phyloP scores from a whole-genome alignment of 139 green algal genomes.

The Medakamo hakoo region DNA sequence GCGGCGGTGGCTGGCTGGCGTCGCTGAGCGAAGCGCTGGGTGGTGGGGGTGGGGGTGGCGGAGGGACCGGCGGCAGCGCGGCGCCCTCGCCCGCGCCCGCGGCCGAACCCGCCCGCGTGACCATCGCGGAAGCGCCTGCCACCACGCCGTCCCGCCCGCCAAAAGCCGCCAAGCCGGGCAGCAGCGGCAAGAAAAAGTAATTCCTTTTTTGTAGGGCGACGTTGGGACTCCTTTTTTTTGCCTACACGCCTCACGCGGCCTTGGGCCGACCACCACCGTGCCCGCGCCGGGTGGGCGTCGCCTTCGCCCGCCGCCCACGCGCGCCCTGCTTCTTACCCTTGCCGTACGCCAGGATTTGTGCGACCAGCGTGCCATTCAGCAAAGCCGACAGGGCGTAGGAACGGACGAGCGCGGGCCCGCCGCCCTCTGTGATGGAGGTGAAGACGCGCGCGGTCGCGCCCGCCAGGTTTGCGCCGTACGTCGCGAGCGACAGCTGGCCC shows the following conservation, averaged over 20 bases:
- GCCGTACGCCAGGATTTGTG: conserved; percentile 28
- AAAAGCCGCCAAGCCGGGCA: too few species aligned
- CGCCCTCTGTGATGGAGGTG: conserved; percentile 34
- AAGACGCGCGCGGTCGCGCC: conserved; percentile 37
- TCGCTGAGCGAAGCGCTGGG: too few species aligned
- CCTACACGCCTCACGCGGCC: not conserved
- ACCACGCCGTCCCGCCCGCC: too few species aligned
- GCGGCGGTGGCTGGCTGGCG: too few species aligned
- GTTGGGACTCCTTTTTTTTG: too few species aligned
- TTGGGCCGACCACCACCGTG: not conserved
- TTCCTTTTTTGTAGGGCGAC: too few species aligned
- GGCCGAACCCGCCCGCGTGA: too few species aligned
- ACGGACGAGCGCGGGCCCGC: conserved; percentile 33
- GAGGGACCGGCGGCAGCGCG: too few species aligned
- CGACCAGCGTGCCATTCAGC: conserved; percentile 22
- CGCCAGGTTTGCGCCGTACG: conserved; percentile 26
- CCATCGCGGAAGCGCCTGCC: too few species aligned
- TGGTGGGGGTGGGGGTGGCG: too few species aligned
- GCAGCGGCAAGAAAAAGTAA: too few species aligned
- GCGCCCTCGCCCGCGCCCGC: too few species aligned
- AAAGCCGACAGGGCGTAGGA: conserved; percentile 6
- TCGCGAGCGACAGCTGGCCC: conserved; percentile 34
- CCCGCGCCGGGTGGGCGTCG: not conserved
- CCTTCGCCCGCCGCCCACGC: not conserved
- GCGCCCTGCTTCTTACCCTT: conserved; percentile 6